Percentiles rank a stretch among this genome's conserved stretches.
These are phyloP conservation scores for Phialophora verrucosa DNA, from an alignment of 2,329 filamentous ascomycete species.

Conservation along the genomic window DNA sequence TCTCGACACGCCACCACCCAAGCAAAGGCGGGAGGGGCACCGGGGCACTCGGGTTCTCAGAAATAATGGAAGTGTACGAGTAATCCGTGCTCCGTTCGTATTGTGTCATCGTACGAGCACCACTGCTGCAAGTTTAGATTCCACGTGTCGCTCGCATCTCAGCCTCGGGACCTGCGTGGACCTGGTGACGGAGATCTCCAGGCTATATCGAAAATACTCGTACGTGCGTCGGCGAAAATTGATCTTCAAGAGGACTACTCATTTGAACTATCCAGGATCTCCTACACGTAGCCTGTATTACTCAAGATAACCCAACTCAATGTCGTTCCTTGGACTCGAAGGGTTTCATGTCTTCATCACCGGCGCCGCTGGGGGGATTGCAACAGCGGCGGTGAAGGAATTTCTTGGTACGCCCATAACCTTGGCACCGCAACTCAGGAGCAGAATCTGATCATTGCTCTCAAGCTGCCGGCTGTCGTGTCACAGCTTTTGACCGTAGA, in stretches of 20 bases:
- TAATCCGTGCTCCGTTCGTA: no score
- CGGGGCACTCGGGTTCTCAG: no score
- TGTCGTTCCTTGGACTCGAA: constrained; percentile 57
- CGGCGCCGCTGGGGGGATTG: constrained; percentile 60
- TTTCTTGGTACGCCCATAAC: constrained; percentile 54
- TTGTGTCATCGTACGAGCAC: no score
- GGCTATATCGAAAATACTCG: neutral
- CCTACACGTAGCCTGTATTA: neutral
- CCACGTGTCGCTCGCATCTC: neutral
- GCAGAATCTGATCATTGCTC: constrained; percentile 16
- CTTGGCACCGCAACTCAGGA: neutral
- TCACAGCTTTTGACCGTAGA: constrained; percentile 59
- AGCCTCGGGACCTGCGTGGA: neutral
- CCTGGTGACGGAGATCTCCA: neutral
- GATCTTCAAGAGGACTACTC: neutral
- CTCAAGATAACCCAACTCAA: constrained; percentile 18
- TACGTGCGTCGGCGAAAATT: neutral
- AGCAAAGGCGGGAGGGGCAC: neutral
- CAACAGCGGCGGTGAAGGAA: constrained; percentile 56
- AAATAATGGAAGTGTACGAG: no score
- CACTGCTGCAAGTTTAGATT: neutral
- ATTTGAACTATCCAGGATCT: neutral
- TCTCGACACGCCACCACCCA: neutral
- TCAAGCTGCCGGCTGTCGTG: constrained; percentile 59
- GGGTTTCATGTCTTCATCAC: constrained; percentile 61